phyloP scores from a whole-genome alignment of 495 filamentous ascomycete species.

The Penicillium fimorum region DNA sequence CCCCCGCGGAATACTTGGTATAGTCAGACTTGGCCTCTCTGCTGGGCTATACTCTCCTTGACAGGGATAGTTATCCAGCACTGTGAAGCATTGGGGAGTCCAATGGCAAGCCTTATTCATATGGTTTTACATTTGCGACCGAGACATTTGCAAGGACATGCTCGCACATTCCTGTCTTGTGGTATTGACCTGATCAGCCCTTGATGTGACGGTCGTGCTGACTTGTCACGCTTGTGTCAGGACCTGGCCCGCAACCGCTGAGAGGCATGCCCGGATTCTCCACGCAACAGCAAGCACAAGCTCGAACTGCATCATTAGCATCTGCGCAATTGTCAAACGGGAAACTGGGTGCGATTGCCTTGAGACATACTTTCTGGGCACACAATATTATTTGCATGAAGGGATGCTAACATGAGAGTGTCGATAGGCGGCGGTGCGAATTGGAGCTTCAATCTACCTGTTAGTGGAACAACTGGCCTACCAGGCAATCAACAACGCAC shows the following conservation, averaged over 20 bases:
- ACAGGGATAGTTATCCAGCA: conserved; percentile 1
- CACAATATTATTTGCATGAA: conserved; percentile 4
- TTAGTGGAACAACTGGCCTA: conserved; percentile 63
- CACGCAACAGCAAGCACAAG: conserved; percentile 62
- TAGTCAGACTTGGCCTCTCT: not conserved
- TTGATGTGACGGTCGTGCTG: conserved; percentile 26
- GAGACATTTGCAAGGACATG: conserved; percentile 25
- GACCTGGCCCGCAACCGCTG: conserved; percentile 64
- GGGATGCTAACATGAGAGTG: conserved; percentile 36
- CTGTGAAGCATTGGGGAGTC: not conserved
- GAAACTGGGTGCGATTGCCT: conserved; percentile 61
- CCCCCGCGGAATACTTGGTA: conserved; percentile 9
- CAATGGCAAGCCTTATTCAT: conserved; percentile 28
- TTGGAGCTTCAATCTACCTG: conserved; percentile 76
- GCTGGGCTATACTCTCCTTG: not conserved
- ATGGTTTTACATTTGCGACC: conserved; percentile 30
- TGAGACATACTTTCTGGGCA: conserved; percentile 5
- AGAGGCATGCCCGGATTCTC: conserved; percentile 71
- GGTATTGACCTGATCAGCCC: conserved; percentile 17
- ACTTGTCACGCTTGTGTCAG: conserved; percentile 39
- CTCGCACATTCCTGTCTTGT: conserved; percentile 20
- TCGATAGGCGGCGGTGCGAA: conserved; percentile 60
- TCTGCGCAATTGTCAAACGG: conserved; percentile 73
- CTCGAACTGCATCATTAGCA: conserved; percentile 54
- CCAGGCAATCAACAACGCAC: conserved; percentile 60